Conservation (phyloP, 2,329 filamentous ascomycete genomes). For the Pyrenophora teres region DNA sequence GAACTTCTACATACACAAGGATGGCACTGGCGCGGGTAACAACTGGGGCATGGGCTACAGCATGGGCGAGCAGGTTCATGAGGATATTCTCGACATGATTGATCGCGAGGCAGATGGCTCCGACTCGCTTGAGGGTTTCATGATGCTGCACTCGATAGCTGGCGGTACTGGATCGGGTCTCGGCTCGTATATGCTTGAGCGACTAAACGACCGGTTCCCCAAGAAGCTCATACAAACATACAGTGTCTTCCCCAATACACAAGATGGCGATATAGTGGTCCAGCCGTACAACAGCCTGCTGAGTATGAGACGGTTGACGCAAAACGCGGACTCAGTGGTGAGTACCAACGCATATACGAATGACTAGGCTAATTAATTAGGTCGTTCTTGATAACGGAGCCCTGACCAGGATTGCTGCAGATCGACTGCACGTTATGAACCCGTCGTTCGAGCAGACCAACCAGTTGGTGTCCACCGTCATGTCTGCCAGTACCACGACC, state of each 20-base stretch:
- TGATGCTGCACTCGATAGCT: constrained; percentile 97
- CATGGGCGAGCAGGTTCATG: constrained; percentile 86
- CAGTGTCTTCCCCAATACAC: constrained; percentile 95
- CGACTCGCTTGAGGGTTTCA: constrained; percentile 97
- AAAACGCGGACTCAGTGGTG: constrained; percentile 95
- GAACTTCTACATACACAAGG: constrained; percentile 96
- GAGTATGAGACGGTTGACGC: constrained; percentile 85
- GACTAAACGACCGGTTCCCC: constrained; percentile 94
- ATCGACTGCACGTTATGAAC: constrained; percentile 91
- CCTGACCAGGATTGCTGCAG: constrained; percentile 88
- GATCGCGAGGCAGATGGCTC: constrained; percentile 97
- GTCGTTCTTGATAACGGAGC: constrained; percentile 95
- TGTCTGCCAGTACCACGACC: constrained; percentile 97
- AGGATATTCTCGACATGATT: constrained; percentile 99
- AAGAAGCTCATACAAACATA: constrained; percentile 99
- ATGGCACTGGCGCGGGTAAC: constrained; percentile 91
- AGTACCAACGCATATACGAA: constrained; percentile 24
- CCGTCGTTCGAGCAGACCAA: constrained; percentile 98
- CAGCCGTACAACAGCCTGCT: constrained; percentile 98
- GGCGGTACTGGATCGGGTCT: constrained; percentile 96
- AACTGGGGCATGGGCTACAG: constrained; percentile 98
- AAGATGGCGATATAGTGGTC: constrained; percentile 89
- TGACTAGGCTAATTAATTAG: constrained; percentile 42
- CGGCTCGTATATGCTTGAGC: constrained; percentile 90
- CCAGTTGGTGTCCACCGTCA: constrained; percentile 91